Evolutionary conservation across 768 basidiomycete genomes (phyloP).

Genomic region (Suillus plorans): DNA sequence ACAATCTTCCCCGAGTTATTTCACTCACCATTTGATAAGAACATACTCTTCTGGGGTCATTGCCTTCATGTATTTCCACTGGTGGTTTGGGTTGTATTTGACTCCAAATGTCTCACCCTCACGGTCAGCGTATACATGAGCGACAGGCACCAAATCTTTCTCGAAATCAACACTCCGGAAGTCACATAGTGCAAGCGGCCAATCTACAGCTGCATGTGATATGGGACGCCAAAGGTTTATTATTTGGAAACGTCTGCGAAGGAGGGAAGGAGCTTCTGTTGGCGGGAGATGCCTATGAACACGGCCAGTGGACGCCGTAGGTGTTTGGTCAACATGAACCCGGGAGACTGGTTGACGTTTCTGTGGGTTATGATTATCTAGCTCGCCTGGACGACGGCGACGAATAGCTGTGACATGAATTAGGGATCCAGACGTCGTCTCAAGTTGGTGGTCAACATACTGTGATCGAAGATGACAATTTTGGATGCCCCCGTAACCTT

Average conservation of each 20-base stretch:
- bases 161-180: constrained; percentile 39
- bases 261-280: constrained; percentile 37
- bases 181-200: constrained; percentile 50
- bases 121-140: constrained; percentile 40
- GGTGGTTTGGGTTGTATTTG: constrained; percentile 37
- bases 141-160: constrained; percentile 37
- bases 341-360: constrained; percentile 43
- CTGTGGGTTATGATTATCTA: constrained; percentile 32
- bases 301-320: constrained; percentile 37
- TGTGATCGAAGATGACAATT: no score
- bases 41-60: constrained; percentile 45
- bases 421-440: neutral
- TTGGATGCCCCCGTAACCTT: no score
- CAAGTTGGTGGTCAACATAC: no score
- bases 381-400: constrained; percentile 37
- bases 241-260: constrained; percentile 49
- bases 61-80: constrained; percentile 46
- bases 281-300: constrained; percentile 44
- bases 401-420: constrained; percentile 37
- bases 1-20: neutral
- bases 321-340: constrained; percentile 49
- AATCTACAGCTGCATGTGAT: constrained; percentile 41
- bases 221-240: constrained; percentile 59
- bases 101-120: constrained; percentile 46
- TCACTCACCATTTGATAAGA: constrained; percentile 46